phyloP scores from a whole-genome alignment of 2,329 filamentous ascomycete species.

The Hypoxylon sp. region DNA sequence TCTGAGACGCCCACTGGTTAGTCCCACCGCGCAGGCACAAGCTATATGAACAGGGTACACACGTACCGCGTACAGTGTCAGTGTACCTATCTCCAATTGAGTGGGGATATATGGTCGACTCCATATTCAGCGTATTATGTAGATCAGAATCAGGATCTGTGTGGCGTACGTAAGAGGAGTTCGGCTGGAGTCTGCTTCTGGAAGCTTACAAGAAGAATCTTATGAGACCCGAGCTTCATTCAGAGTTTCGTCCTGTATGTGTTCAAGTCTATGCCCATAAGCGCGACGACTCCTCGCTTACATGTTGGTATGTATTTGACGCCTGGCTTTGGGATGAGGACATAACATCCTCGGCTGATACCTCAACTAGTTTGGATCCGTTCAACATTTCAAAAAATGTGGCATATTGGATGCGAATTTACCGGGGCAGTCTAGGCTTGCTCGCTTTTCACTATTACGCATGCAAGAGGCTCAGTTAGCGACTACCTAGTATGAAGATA shows the following conservation, averaged over 20 bases:
- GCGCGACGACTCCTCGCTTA: no score
- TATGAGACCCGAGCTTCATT: not conserved
- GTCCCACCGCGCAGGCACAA: no score
- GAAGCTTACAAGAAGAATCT: not conserved
- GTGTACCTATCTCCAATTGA: slow-evolving; percentile 7
- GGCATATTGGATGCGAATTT: no score
- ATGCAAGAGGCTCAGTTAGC: no score
- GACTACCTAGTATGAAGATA: no score
- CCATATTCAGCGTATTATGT: slow-evolving; percentile 6
- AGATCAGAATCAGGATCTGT: slow-evolving; percentile 10
- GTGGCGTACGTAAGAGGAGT: no score
- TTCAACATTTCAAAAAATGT: not conserved
- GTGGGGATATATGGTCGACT: slow-evolving; percentile 9
- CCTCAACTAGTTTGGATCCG: slow-evolving; percentile 7
- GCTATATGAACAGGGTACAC: no score
- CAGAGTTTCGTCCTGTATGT: no score
- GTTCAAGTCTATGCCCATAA: no score
- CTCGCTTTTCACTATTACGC: no score
- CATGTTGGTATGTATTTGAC: slow-evolving; percentile 25
- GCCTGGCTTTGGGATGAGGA: slow-evolving; percentile 7
- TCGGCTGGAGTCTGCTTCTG: no score
- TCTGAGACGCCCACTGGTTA: slow-evolving; percentile 32
- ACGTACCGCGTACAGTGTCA: slow-evolving; percentile 16
- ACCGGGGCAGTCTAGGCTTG: no score
- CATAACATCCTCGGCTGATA: slow-evolving; percentile 22